phyloP scores from a whole-genome alignment of 164 flowering plant genomes.

The Tetrastigma voinierianum region DNA sequence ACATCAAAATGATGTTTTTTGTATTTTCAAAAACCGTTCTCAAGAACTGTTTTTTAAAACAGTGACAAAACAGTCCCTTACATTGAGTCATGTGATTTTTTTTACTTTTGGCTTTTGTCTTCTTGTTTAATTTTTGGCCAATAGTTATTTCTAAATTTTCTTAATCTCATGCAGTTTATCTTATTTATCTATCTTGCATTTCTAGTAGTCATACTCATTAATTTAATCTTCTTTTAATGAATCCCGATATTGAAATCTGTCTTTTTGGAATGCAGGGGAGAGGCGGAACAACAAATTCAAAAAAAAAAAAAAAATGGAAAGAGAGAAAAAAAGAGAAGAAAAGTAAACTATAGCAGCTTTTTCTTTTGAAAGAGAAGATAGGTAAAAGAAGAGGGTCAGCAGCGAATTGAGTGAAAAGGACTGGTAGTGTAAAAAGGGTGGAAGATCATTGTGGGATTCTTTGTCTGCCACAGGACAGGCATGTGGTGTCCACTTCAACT shows the following conservation, averaged over 20 bases:
- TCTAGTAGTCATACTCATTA: not conserved
- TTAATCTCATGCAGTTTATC: too few relatives aligned
- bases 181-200: not conserved
- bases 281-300: not conserved
- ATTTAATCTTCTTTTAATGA: not conserved
- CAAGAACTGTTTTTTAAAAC: too few relatives aligned
- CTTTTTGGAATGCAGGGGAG: constrained; percentile 16
- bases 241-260: not conserved
- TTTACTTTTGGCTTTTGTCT: too few relatives aligned
- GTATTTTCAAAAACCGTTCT: too few relatives aligned
- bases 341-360: constrained; percentile 19
- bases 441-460: constrained; percentile 45
- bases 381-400: constrained; percentile 10
- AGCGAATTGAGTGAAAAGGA: constrained; percentile 22
- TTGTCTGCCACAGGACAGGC: constrained; percentile 38
- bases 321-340: constrained; percentile 3
- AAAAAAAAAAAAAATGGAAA: not conserved
- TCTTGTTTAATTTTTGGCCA: too few relatives aligned
- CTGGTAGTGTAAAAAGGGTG: constrained; percentile 12
- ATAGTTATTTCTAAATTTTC: too few relatives aligned
- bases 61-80: too few relatives aligned
- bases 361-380: constrained; percentile 18
- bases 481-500: constrained; percentile 36
- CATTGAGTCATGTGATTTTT: too few relatives aligned
- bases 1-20: too few relatives aligned